phyloP scores from a whole-genome alignment of 148 eudicot species.

The Chenopodium suecicum region DNA sequence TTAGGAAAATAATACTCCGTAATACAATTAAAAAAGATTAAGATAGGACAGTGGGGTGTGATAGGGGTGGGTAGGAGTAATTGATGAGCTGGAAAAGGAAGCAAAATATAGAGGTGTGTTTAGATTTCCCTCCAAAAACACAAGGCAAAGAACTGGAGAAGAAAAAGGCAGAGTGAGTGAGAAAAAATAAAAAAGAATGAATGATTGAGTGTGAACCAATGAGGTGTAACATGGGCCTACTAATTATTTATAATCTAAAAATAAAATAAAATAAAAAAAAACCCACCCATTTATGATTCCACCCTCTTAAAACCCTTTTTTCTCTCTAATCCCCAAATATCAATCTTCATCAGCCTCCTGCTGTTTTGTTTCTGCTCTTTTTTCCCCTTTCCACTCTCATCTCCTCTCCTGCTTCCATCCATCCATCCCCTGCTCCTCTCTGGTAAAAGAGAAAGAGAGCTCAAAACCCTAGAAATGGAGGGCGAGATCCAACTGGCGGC shows the following conservation, averaged over 20 bases:
- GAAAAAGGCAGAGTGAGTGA: not conserved
- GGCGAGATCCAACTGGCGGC: slow-evolving; percentile 47
- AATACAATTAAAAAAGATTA: not conserved
- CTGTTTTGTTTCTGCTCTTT: too few relatives aligned
- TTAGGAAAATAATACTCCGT: not conserved
- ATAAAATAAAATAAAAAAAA: not conserved
- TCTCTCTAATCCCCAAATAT: not conserved
- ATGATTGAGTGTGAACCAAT: slow-evolving; percentile 13
- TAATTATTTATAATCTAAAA: not conserved
- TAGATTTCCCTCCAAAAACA: slow-evolving; percentile 24
- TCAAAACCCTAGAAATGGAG: too few relatives aligned
- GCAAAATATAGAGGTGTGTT: not conserved
- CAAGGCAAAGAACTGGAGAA: not conserved
- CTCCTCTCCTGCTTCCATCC: not conserved
- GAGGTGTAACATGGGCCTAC: slow-evolving; percentile 16
- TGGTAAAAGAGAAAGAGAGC: too few relatives aligned
- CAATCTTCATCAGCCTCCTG: not conserved
- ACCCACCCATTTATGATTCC: not conserved
- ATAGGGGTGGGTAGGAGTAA: too few relatives aligned
- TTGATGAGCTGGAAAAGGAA: too few relatives aligned
- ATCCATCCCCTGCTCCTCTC: too few relatives aligned
- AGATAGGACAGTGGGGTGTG: not conserved
- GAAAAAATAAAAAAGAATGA: not conserved
- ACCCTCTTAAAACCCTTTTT: slow-evolving; percentile 6
- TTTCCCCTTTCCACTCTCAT: not conserved